These are phyloP conservation scores for Metschnikowia santaceciliae DNA, from an alignment of 805 yeast genomes.

Conservation along the genomic window DNA sequence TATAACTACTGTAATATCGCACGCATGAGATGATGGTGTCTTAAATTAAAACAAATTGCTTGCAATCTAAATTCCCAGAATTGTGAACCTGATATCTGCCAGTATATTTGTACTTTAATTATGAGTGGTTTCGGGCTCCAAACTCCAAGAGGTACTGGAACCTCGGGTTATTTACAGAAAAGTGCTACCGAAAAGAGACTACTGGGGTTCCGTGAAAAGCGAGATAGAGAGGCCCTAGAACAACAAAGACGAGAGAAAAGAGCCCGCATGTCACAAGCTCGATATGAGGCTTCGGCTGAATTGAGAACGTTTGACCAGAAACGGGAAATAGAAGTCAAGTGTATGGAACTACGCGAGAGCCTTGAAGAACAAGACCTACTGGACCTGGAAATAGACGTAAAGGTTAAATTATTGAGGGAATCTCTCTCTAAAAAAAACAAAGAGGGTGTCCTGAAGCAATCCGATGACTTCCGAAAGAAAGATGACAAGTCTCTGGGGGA, in stretches of 20 bases:
- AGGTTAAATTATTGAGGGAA: background rate
- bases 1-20: background rate
- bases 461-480: background rate
- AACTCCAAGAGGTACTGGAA: conserved; percentile 58
- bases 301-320: conserved; percentile 32
- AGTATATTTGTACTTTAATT: background rate
- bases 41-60: background rate
- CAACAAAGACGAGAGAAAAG: conserved; percentile 16
- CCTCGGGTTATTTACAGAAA: conserved; percentile 58
- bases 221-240: conserved; percentile 16
- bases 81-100: background rate
- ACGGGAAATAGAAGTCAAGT: conserved; percentile 41
- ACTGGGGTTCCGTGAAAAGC: conserved; percentile 29
- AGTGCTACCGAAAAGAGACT: conserved; percentile 27
- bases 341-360: conserved; percentile 48
- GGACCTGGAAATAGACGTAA: conserved; percentile 25
- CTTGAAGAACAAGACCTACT: conserved; percentile 46
- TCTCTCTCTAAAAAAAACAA: background rate
- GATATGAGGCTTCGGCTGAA: conserved; percentile 17
- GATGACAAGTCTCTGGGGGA: background rate
- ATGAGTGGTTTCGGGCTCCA: conserved; percentile 50
- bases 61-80: background rate
- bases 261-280: conserved; percentile 8
- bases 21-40: background rate
- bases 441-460: background rate